These are phyloP conservation scores for Ogataea paradorogensis DNA, from an alignment of 805 yeast species.

Conservation along the genomic window DNA sequence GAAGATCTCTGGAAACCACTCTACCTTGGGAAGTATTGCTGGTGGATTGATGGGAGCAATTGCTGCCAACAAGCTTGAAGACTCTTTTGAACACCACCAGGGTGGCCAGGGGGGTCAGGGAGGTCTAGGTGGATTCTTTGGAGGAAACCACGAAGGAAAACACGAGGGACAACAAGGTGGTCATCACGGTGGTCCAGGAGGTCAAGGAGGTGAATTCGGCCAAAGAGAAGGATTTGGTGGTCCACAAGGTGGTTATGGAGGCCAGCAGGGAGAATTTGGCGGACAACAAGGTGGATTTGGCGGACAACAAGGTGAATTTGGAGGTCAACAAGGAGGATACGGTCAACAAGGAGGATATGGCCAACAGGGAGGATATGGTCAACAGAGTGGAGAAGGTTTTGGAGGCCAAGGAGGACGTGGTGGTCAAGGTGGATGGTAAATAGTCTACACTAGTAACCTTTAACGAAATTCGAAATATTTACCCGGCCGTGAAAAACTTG, in stretches of 20 bases:
- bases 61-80: slow-evolving; percentile 49
- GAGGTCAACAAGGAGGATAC: neutral
- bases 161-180: slow-evolving; percentile 15
- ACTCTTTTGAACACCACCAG: slow-evolving; percentile 30
- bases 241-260: slow-evolving; percentile 18
- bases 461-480: neutral
- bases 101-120: slow-evolving; percentile 16
- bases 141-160: slow-evolving; percentile 8
- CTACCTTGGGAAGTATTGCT: slow-evolving; percentile 43
- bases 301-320: slow-evolving; percentile 8
- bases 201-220: slow-evolving; percentile 3
- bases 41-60: slow-evolving; percentile 59
- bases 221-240: slow-evolving; percentile 14
- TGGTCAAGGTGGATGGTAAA: slow-evolving; percentile 4
- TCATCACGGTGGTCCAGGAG: slow-evolving; percentile 15
- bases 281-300: slow-evolving; percentile 1
- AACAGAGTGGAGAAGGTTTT: slow-evolving; percentile 3
- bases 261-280: slow-evolving; percentile 17
- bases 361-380: neutral
- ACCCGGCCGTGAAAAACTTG: slow-evolving; percentile 13
- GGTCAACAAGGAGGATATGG: slow-evolving; percentile 4
- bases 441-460: neutral
- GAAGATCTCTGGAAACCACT: slow-evolving; percentile 40
- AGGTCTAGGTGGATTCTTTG: slow-evolving; percentile 16
- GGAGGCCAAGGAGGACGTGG: slow-evolving; percentile 5